These are phyloP conservation scores for Podospora sp. DNA, from an alignment of 495 filamentous ascomycete genomes.

Conservation along the genomic window DNA sequence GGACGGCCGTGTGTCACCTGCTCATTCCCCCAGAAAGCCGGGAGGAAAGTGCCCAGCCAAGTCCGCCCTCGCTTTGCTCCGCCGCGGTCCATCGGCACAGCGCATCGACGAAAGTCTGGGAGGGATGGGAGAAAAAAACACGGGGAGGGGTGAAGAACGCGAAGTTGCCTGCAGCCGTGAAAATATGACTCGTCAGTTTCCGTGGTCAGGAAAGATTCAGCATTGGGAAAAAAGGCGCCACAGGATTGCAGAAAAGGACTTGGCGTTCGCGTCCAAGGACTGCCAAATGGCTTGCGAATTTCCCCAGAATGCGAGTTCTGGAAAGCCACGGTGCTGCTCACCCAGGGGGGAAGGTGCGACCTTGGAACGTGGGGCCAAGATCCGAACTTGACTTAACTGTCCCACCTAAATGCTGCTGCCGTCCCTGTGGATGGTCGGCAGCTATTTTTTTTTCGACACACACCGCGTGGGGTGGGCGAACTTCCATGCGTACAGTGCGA, in stretches of 20 bases:
- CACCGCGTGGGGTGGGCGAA: neutral
- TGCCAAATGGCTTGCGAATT: neutral
- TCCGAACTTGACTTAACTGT: neutral
- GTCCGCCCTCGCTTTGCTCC: neutral
- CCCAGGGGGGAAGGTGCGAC: neutral
- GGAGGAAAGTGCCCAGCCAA: neutral
- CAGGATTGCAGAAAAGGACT: neutral
- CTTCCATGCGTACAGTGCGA: neutral
- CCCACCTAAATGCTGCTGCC: neutral
- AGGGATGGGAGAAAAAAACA: neutral
- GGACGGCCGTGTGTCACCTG: neutral
- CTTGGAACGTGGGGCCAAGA: neutral
- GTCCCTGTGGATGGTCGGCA: neutral
- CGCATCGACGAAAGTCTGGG: neutral
- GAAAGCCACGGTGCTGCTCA: neutral
- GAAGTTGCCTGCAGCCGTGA: neutral
- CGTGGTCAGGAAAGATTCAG: neutral
- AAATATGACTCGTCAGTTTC: neutral
- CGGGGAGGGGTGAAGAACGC: neutral
- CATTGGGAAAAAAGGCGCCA: neutral
- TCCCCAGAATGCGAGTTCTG: neutral
- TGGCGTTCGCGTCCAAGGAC: neutral
- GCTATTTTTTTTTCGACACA: neutral
- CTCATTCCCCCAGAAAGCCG: neutral
- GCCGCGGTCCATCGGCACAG: neutral